Evolutionary conservation across 352 stramenopile genomes (phyloP).

Genomic region (Pythium graminicola): DNA sequence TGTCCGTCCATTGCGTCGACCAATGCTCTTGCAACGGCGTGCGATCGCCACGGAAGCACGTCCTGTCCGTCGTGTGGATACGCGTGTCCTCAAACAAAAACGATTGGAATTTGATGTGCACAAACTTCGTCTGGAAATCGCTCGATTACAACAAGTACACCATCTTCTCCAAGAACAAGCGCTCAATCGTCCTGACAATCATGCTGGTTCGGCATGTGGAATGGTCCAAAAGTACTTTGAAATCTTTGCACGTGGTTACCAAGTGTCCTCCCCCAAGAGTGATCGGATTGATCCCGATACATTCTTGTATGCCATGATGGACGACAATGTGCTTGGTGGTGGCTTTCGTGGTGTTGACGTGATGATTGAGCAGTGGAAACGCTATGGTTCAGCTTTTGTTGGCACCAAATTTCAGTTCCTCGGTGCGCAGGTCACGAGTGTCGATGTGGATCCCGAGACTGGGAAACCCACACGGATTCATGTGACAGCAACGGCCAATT

Average conservation of each 20-base stretch:
- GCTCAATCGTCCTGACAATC: conserved; percentile 14
- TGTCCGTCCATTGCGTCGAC: conserved; percentile 11
- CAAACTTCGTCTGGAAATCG: conserved; percentile 8
- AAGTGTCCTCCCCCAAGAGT: background rate
- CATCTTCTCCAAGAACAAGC: conserved; percentile 3
- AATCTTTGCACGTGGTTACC: conserved; percentile 13
- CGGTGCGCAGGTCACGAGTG: conserved; percentile 3
- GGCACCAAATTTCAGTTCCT: conserved; percentile 13
- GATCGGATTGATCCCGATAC: background rate
- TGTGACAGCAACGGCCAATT: conserved; percentile 10
- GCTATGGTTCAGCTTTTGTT: conserved; percentile 12
- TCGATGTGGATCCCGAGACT: conserved; percentile 11
- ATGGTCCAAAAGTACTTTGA: conserved; percentile 16
- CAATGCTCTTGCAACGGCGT: background rate
- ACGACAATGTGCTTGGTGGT: conserved; percentile 9
- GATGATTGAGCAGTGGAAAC: conserved; percentile 23
- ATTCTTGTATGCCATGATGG: conserved; percentile 12
- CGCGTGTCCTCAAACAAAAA: conserved; percentile 6
- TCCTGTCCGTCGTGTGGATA: background rate
- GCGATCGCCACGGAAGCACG: background rate
- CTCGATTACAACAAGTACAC: conserved; percentile 6
- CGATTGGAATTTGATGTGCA: conserved; percentile 5
- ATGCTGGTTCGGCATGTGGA: conserved; percentile 8
- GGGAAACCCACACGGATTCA: conserved; percentile 1
- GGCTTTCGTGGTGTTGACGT: conserved; percentile 11